Percentiles rank a stretch among this genome's conserved stretches.
Conservation (phyloP, 2,329 filamentous ascomycete genomes). For the Colletotrichum cereale region DNA sequence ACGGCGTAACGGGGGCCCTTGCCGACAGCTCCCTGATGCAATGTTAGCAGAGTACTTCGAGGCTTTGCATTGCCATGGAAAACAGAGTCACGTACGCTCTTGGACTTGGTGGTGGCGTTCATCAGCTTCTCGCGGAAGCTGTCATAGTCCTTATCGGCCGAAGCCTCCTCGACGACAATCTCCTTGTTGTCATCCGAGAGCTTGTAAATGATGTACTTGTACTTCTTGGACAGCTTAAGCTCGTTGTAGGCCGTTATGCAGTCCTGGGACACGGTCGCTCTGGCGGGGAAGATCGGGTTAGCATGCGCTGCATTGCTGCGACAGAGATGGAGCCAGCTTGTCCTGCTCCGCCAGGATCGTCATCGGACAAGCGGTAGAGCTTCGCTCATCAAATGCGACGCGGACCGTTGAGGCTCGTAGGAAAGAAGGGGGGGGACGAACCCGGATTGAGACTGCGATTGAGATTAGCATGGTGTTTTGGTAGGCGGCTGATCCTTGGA, state of each 20-base stretch:
- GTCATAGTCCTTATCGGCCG: conserved; percentile 75
- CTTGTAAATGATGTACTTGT: conserved; percentile 92
- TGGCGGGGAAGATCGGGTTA: conserved; percentile 51
- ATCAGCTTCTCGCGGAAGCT: conserved; percentile 82
- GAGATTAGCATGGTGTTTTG: conserved; percentile 31
- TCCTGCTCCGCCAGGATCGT: conserved; percentile 37
- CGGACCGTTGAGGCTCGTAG: conserved; percentile 12
- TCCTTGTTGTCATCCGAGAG: conserved; percentile 85
- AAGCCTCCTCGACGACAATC: conserved; percentile 84
- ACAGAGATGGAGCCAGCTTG: conserved; percentile 38
- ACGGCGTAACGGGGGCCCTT: conserved; percentile 86
- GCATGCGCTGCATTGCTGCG: conserved; percentile 25
- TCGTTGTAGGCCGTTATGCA: conserved; percentile 82
- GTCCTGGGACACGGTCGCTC: conserved; percentile 78
- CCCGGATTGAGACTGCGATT: conserved; percentile 74
- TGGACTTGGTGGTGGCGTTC: conserved; percentile 79
- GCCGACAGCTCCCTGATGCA: conserved; percentile 64
- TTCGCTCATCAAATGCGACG: conserved; percentile 31
- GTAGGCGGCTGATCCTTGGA: conserved; percentile 34
- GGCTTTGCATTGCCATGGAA: conserved; percentile 22
- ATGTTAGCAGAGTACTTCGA: conserved; percentile 13
- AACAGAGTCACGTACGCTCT: conserved; percentile 63
- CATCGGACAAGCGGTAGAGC: conserved; percentile 31
- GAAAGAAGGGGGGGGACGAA: conserved; percentile 58
- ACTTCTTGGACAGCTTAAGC: conserved; percentile 83